phyloP scores from a whole-genome alignment of 768 basidiomycete species.

The Lactifluus rugatus region DNA sequence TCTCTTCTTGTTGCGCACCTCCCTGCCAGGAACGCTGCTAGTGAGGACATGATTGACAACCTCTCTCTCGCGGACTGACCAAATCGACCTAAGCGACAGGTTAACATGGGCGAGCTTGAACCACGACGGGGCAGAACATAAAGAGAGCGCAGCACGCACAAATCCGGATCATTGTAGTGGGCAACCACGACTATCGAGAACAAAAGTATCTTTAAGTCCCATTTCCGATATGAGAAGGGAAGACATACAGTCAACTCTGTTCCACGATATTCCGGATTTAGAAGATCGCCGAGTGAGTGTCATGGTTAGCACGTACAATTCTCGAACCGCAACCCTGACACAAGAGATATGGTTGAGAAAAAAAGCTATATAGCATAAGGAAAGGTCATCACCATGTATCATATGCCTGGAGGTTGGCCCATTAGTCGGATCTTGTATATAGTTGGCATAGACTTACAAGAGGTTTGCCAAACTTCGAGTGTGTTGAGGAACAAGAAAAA shows the following conservation, averaged over 20 bases:
- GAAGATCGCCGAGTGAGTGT: not conserved
- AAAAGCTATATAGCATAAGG: not conserved
- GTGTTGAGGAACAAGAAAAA: not conserved
- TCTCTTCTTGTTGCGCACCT: constrained; percentile 76
- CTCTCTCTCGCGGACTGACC: constrained; percentile 39
- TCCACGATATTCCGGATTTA: constrained; percentile 32
- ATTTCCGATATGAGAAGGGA: not conserved
- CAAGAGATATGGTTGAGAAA: not conserved
- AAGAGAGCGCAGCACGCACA: constrained; percentile 38
- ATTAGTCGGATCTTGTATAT: not conserved
- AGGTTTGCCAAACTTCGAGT: constrained; percentile 58
- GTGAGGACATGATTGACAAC: constrained; percentile 15
- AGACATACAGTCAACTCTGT: constrained; percentile 37
- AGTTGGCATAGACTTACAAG: constrained; percentile 37
- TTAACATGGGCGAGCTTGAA: constrained; percentile 7
- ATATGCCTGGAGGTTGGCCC: constrained; percentile 33
- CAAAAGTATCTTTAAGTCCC: not conserved
- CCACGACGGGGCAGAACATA: not conserved
- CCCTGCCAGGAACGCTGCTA: constrained; percentile 41
- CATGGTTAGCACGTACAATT: constrained; percentile 43
- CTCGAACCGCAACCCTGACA: constrained; percentile 34
- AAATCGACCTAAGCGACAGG: constrained; percentile 58
- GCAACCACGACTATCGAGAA: constrained; percentile 53
- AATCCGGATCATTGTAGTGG: constrained; percentile 63
- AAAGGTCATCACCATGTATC: constrained; percentile 40